Evolutionary conservation across 2,329 filamentous ascomycete genomes (phyloP), one percentile per base, ranked within the genome.

Genomic region (Talaromyces sp.): DNA sequence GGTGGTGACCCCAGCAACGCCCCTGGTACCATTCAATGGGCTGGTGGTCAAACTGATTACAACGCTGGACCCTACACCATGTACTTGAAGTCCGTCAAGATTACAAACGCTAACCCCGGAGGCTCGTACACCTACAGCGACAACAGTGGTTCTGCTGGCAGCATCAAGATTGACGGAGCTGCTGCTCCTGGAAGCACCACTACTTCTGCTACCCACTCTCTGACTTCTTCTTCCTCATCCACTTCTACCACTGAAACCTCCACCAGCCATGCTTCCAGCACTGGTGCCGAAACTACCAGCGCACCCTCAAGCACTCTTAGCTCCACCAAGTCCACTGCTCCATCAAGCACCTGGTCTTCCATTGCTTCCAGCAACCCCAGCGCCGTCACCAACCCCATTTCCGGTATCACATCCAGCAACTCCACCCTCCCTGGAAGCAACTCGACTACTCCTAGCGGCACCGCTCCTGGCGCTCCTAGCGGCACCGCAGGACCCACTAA

Each of bases 151-250:
- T 77, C 74, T 51, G 88, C 78, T 77, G 65, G 85, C 66, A 88
- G 85, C 75, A 88, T 89, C 70, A 78, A 86, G 66, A 85, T 93
- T 55, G 81, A 87, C 17, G 91, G 85, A 63, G 94, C 94, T 61
- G 21, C 50, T 40, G n/a, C 56, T 35, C n/a, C 56, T 28, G 19
- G 15, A 28, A 19, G 45, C 48, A 45, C 51, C 6, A 36, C 51
- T 33, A 50, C 56, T 10, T 37, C 41, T 21, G 40, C 41, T 43
- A 35, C 31, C 53, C 8, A 56, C 57, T 33, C 19, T 17, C 41
- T 17, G 25, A 50, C 57, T 31, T 39, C 56, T 3, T 36, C 46
- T 0, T 25, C 56, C 15, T 52, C 57, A 1, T 17, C 31, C 22
- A 33, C 43, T 28, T 46, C 53, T 25, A 11, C 40, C 17, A 45